phyloP scores from a whole-genome alignment of 2,329 filamentous ascomycete genomes.

The Fusarium sp. region DNA sequence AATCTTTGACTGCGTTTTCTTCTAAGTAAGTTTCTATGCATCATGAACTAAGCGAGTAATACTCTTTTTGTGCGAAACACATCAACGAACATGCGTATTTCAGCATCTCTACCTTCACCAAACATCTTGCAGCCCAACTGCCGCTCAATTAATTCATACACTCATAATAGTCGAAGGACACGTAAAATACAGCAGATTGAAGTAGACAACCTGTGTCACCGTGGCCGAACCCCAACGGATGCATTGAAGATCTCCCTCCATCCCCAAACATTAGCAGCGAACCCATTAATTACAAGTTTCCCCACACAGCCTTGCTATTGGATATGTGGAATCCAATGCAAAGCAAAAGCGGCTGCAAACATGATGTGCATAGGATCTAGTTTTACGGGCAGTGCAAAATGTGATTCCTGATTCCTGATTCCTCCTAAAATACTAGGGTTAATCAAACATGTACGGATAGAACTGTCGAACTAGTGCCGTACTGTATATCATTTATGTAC shows the following conservation, averaged over 20 bases:
- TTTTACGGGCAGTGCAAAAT: conserved; percentile 4
- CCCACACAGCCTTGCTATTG: background rate
- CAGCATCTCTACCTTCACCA: no score
- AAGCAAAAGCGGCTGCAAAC: conserved; percentile 37
- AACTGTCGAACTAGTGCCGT: background rate
- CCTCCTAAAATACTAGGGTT: background rate
- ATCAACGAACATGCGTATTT: no score
- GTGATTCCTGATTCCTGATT: background rate
- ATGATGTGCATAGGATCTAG: conserved; percentile 40
- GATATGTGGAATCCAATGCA: conserved; percentile 31
- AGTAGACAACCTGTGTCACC: no score
- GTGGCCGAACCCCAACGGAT: no score
- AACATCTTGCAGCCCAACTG: no score
- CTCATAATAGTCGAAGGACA: no score
- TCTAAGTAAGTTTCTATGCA: no score
- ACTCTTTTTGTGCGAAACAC: background rate
- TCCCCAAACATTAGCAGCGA: no score
- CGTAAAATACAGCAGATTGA: no score
- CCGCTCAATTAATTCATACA: no score
- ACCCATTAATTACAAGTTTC: background rate
- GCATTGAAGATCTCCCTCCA: background rate
- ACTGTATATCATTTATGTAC: background rate
- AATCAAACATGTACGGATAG: background rate
- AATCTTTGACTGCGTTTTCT: no score
- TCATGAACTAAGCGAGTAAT: no score